Evolutionary conservation across 2,329 filamentous ascomycete genomes (phyloP).

Genomic region (Chrysosporium queenslandicum): DNA sequence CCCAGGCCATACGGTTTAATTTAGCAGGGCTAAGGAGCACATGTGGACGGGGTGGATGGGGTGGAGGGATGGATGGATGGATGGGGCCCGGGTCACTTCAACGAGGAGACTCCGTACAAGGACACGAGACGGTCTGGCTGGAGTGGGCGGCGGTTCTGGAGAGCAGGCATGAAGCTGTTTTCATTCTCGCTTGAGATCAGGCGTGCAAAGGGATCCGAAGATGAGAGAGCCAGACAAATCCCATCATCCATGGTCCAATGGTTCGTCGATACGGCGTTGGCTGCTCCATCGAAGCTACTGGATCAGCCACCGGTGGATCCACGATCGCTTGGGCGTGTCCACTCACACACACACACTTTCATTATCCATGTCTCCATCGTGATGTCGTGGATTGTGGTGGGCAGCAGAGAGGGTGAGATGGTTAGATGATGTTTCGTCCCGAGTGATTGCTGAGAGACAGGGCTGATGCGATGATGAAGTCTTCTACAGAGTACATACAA

Average conservation of each 20-base stretch:
- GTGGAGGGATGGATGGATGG: too few relatives aligned
- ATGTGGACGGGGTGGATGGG: neutral
- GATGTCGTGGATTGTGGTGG: neutral
- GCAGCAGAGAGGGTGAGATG: neutral
- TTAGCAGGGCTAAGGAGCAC: neutral
- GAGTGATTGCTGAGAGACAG: too few relatives aligned
- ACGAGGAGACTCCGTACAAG: too few relatives aligned
- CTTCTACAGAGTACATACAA: too few relatives aligned
- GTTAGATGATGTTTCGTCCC: too few relatives aligned
- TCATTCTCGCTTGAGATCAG: neutral
- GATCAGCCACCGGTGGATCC: slow-evolving; percentile 11
- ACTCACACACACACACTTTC: slow-evolving; percentile 4
- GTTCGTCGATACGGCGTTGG: neutral
- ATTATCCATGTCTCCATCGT: neutral
- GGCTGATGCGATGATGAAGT: too few relatives aligned
- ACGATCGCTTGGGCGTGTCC: slow-evolving; percentile 7
- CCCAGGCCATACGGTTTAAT: slow-evolving; percentile 8
- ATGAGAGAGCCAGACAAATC: neutral
- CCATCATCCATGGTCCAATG: slow-evolving; percentile 6
- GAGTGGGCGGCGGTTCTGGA: too few relatives aligned
- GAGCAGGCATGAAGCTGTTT: too few relatives aligned
- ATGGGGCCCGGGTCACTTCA: too few relatives aligned
- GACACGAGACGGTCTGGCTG: too few relatives aligned
- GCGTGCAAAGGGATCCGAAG: too few relatives aligned
- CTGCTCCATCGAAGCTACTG: slow-evolving; percentile 1